phyloP scores from a whole-genome alignment of 345 rosid species.

The Melastoma malabathricum region DNA sequence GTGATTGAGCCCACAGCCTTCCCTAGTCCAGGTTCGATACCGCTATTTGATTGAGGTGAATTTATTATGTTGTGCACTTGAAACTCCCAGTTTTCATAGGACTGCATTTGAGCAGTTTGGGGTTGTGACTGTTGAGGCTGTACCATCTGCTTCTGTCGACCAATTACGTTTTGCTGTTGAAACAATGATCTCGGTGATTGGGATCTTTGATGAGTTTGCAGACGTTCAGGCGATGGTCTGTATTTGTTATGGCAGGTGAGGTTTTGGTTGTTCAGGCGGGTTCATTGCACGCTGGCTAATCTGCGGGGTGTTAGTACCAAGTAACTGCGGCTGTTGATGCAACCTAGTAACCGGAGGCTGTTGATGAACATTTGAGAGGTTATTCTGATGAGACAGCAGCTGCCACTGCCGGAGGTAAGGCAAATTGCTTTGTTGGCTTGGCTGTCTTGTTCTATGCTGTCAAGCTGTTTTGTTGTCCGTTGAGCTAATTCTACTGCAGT shows the following conservation, averaged over 20 bases:
- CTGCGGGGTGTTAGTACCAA: constrained; percentile 66
- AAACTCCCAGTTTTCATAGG: constrained; percentile 62
- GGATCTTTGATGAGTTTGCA: constrained; percentile 74
- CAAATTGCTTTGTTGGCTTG: constrained; percentile 61
- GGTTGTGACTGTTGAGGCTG: constrained; percentile 41
- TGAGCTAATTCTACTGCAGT: constrained; percentile 55
- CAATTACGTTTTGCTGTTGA: constrained; percentile 64
- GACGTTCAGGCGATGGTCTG: constrained; percentile 27
- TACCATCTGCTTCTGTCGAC: constrained; percentile 44
- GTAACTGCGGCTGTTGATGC: constrained; percentile 66
- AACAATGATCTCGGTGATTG: constrained; percentile 61
- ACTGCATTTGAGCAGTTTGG: constrained; percentile 42
- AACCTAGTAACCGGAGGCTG: constrained; percentile 61
- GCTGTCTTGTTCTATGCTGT: constrained; percentile 33
- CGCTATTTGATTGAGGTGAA: constrained; percentile 45
- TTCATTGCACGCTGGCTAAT: constrained; percentile 59
- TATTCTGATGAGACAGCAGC: constrained; percentile 43
- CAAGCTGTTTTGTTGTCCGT: constrained; percentile 47
- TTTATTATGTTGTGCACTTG: constrained; percentile 55
- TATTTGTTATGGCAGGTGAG: constrained; percentile 40
- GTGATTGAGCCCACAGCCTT: constrained; percentile 46
- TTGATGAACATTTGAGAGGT: constrained; percentile 34
- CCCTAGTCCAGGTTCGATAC: constrained; percentile 61
- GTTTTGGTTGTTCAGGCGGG: constrained; percentile 62
- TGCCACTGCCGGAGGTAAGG: constrained; percentile 46